Percentiles rank a stretch among this genome's conserved stretches.
These are phyloP conservation scores for Termitomyces sp. DNA, from an alignment of 768 basidiomycete species.

Conservation along the genomic window DNA sequence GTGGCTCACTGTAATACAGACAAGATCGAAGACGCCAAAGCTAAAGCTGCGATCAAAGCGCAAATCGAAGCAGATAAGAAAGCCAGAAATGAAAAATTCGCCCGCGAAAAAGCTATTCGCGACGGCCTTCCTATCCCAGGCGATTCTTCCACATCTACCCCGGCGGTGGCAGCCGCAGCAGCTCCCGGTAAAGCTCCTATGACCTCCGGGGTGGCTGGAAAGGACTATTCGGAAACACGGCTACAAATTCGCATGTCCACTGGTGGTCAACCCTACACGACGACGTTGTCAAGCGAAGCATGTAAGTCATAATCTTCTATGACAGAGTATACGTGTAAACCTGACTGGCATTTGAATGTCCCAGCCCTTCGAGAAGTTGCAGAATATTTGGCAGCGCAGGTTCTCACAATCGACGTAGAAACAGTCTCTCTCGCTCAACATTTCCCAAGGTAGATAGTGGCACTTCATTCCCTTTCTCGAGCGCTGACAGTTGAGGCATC, in stretches of 20 bases:
- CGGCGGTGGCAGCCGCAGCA: constrained; percentile 16
- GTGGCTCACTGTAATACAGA: constrained; percentile 43
- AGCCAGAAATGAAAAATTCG: constrained; percentile 82
- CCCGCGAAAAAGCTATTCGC: constrained; percentile 87
- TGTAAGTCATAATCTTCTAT: constrained; percentile 42
- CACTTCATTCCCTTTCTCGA: neutral
- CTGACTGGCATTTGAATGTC: constrained; percentile 1
- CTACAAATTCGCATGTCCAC: constrained; percentile 86
- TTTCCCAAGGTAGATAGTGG: constrained; percentile 68
- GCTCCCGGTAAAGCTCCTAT: constrained; percentile 33
- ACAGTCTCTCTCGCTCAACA: constrained; percentile 75
- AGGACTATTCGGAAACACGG: constrained; percentile 83
- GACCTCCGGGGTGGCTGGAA: constrained; percentile 48
- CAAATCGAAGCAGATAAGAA: constrained; percentile 95
- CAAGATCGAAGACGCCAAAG: constrained; percentile 85
- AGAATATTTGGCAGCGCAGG: constrained; percentile 81
- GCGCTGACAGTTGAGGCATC: neutral
- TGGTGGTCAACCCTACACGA: constrained; percentile 79
- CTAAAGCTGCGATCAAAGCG: constrained; percentile 82
- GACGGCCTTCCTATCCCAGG: constrained; percentile 56
- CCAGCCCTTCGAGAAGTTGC: constrained; percentile 83
- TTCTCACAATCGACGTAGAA: constrained; percentile 65
- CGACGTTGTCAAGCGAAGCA: constrained; percentile 74
- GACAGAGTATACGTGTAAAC: neutral
- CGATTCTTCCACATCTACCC: constrained; percentile 28